Conservation (phyloP, 306 rosid genomes). For the Urtica urens region DNA sequence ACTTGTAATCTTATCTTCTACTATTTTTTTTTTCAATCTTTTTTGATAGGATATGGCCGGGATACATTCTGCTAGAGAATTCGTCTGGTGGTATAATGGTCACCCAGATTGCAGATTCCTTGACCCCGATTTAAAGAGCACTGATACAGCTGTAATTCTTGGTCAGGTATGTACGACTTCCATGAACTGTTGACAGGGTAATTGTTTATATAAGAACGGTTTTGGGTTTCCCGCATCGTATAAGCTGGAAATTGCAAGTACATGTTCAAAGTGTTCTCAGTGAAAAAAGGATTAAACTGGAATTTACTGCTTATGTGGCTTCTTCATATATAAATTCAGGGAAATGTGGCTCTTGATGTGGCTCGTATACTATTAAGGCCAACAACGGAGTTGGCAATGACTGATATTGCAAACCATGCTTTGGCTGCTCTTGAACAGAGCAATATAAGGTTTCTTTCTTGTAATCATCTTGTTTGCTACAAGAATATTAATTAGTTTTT, state of each 20-base stretch:
- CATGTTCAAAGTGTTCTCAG: no score
- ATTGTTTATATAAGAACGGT: not conserved
- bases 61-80: slow-evolving; percentile 77
- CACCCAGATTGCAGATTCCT: slow-evolving; percentile 76
- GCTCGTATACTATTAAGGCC: slow-evolving; percentile 82
- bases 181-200: slow-evolving; percentile 2
- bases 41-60: slow-evolving; percentile 55
- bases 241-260: not conserved
- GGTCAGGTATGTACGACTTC: slow-evolving; percentile 58
- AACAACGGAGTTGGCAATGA: slow-evolving; percentile 52
- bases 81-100: slow-evolving; percentile 99
- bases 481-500: slow-evolving; percentile 6
- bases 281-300: not conserved
- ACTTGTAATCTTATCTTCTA: not conserved
- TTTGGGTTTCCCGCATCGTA: not conserved
- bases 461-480: slow-evolving; percentile 4
- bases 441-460: slow-evolving; percentile 53
- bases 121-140: slow-evolving; percentile 56
- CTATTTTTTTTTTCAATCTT: not conserved
- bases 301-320: slow-evolving; percentile 9
- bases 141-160: slow-evolving; percentile 79
- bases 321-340: slow-evolving; percentile 40
- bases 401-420: slow-evolving; percentile 81
- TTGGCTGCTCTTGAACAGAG: slow-evolving; percentile 68
- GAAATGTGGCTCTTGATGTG: slow-evolving; percentile 90